Conservation (phyloP, 306 rosid species). For the Luffa acutangula region DNA sequence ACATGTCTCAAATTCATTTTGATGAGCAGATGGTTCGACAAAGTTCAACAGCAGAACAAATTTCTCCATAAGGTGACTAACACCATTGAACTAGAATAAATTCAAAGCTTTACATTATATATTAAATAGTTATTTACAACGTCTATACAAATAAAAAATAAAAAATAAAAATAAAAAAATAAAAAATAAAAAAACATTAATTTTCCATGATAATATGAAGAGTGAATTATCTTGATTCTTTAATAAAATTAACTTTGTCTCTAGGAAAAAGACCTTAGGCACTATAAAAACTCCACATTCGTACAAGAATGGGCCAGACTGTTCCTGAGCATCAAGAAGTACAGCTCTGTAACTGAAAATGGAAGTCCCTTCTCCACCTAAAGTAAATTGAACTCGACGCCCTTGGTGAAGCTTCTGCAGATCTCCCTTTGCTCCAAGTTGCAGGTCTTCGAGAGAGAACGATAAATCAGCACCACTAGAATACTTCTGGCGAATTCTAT, state of each 20-base stretch:
- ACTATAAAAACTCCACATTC: slow-evolving; percentile 91
- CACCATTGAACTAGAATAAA: background rate
- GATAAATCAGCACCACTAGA: slow-evolving; percentile 43
- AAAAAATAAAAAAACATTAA: background rate
- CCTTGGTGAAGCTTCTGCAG: slow-evolving; percentile 58
- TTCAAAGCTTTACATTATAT: background rate
- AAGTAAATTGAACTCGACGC: slow-evolving; percentile 55
- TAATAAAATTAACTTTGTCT: background rate
- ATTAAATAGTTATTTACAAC: background rate
- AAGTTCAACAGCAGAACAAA: background rate
- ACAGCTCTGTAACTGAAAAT: slow-evolving; percentile 54
- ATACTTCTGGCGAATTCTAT: slow-evolving; percentile 55
- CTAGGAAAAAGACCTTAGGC: slow-evolving; percentile 53
- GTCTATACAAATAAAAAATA: background rate
- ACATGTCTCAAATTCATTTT: background rate
- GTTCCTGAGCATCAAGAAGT: slow-evolving; percentile 75
- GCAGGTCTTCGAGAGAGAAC: slow-evolving; percentile 66
- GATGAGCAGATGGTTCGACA: background rate
- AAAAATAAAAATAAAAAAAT: too few relatives aligned
- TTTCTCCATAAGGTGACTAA: background rate
- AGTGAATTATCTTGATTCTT: background rate
- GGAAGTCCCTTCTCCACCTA: slow-evolving; percentile 69
- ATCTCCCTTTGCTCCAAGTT: slow-evolving; percentile 57
- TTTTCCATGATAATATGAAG: background rate
- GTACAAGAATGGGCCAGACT: slow-evolving; percentile 48